phyloP scores from a whole-genome alignment of 352 stramenopile genomes.

The Halophytophthora batemanensis region DNA sequence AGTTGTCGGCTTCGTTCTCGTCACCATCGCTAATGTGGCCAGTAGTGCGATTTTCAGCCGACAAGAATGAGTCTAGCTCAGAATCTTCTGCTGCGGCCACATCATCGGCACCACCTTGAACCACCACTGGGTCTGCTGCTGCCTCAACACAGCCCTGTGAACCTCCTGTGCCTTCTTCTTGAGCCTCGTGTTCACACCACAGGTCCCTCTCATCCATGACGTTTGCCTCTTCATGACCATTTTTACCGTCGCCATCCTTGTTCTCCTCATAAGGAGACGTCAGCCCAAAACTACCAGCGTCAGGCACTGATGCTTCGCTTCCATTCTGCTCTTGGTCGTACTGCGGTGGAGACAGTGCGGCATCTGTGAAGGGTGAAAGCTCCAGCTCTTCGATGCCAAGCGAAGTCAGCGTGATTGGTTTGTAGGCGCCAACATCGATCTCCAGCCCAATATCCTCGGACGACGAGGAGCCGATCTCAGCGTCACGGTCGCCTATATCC shows the following conservation, averaged over 20 bases:
- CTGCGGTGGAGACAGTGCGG: not conserved
- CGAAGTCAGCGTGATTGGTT: slow-evolving; percentile 38
- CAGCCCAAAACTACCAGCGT: not conserved
- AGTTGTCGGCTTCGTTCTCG: not conserved
- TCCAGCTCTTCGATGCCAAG: slow-evolving; percentile 46
- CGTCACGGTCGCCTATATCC: not conserved
- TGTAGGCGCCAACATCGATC: slow-evolving; percentile 11
- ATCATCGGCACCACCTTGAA: not conserved
- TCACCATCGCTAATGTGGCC: not conserved
- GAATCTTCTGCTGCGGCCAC: not conserved
- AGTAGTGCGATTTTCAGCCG: not conserved
- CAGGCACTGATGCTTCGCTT: not conserved
- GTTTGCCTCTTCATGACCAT: not conserved
- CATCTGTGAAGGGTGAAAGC: slow-evolving; percentile 27
- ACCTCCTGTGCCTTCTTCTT: not conserved
- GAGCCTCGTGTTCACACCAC: not conserved
- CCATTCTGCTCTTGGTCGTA: not conserved
- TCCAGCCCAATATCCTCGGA: not conserved
- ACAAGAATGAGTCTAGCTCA: not conserved
- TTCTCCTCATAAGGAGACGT: not conserved
- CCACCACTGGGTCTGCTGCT: not conserved
- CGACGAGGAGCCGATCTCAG: not conserved
- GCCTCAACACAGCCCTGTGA: not conserved
- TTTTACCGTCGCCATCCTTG: not conserved
- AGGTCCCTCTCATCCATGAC: not conserved